Percentiles rank a stretch among this genome's conserved stretches.
Evolutionary conservation across 306 rosid genomes (phyloP).

Genomic region (Corylus heterophylla): DNA sequence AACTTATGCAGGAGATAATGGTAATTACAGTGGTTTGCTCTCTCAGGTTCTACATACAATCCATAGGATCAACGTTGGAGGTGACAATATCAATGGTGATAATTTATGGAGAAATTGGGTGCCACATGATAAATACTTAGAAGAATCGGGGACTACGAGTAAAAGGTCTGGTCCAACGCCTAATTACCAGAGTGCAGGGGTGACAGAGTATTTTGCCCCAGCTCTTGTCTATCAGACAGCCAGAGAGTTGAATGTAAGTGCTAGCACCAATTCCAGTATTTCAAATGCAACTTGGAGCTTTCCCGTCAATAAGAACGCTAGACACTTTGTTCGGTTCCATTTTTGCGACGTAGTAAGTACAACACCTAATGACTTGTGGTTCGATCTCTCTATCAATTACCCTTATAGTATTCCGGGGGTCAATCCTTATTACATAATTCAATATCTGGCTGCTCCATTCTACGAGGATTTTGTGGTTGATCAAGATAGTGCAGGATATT

Average conservation of each 20-base stretch:
- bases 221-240: slow-evolving; percentile 24
- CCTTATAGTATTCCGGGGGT: neutral
- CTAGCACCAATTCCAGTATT: rapidly evolving
- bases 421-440: rapidly evolving
- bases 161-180: neutral
- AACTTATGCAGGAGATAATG: neutral
- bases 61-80: slow-evolving; percentile 44
- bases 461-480: slow-evolving; percentile 36
- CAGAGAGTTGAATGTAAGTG: neutral
- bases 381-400: slow-evolving; percentile 6
- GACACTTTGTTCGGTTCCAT: slow-evolving; percentile 40
- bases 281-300: slow-evolving; percentile 39
- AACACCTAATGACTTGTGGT: rapidly evolving
- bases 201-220: slow-evolving; percentile 22
- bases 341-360: slow-evolving; percentile 15
- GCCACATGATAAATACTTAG: slow-evolving; percentile 25
- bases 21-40: neutral
- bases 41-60: slow-evolving; percentile 28
- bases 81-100: neutral
- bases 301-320: slow-evolving; percentile 25
- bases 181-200: neutral
- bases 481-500: slow-evolving; percentile 23
- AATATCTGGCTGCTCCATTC: slow-evolving; percentile 6
- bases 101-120: slow-evolving; percentile 38
- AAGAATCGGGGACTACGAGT: neutral